These are phyloP conservation scores for Pythium plurisporium DNA, from an alignment of 352 stramenopile species.

Conservation along the genomic window DNA sequence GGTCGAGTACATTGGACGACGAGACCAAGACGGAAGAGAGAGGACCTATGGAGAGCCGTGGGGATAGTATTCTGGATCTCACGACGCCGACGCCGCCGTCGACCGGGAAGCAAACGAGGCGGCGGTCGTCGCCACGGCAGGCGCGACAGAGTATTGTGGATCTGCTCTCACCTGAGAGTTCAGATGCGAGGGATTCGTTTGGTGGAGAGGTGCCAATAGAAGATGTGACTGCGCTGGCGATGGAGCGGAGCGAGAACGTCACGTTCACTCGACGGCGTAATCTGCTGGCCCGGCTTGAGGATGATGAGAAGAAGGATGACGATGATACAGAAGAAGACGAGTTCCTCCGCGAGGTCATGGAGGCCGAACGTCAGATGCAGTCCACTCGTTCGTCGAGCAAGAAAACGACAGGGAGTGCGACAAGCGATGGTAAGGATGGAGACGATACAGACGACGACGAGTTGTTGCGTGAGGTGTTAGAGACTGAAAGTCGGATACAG, in stretches of 20 bases:
- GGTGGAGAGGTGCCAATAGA: too few relatives aligned
- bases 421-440: background rate
- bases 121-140: background rate
- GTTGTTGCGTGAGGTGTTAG: background rate
- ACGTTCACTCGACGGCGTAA: background rate
- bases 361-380: too few relatives aligned
- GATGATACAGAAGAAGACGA: too few relatives aligned
- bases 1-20: background rate
- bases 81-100: constrained; percentile 23
- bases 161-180: constrained; percentile 31
- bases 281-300: too few relatives aligned
- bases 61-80: constrained; percentile 16
- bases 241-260: too few relatives aligned
- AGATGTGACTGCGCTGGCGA: too few relatives aligned
- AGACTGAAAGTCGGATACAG: background rate
- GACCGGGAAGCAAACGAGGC: background rate
- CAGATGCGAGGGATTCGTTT: background rate
- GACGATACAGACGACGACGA: background rate
- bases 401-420: too few relatives aligned
- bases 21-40: background rate
- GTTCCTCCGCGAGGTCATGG: too few relatives aligned
- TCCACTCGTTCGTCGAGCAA: too few relatives aligned
- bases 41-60: background rate
- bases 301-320: too few relatives aligned
- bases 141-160: constrained; percentile 35